Base-by-base conservation (phyloP, 2,329 filamentous ascomycete species). In the Tolypocladium tundrense region DNA sequence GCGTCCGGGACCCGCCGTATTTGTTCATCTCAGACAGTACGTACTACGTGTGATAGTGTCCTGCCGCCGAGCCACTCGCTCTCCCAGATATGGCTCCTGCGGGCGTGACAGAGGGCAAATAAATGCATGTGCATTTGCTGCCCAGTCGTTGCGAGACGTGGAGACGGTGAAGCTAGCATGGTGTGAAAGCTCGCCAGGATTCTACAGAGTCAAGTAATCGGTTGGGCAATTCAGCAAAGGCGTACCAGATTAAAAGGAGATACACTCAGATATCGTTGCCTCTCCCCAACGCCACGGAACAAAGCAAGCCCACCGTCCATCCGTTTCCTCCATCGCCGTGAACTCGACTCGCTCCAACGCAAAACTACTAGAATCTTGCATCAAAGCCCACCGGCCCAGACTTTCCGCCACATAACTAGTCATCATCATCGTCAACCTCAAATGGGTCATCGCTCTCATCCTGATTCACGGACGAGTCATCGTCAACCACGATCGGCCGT, bases 401-500 rank as follows among this genome's bases (percentile, higher is more conserved):
- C 27, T n/a, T 19, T 19, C 40, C n/a, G 10, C 19, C 19, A 53
- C 50, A 42, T 55, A 50, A 59, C 62, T 65, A 72, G 55, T 72
- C 69, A 21, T 72, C 70, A 53, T 72, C 69, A 48, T 78, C 75
- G 58, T 79, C 77, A 69, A 79, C 73, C 53, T 73, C 75, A 59
- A 79, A 80, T 21, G 72, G 70, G 58, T 79, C 77, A 50, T 79
- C 77, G 55, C 73, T 76, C 60, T 73, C 71, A 2, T 73, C 72
- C 37, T 62, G 55, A 54, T 66, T 59, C 39, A 65, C 27, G 2
- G 68, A 67, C 43, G 70, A 73, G 39, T 76, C 73, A 6, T 73
- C 70, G 35, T 77, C 72, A 60, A 75, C 61, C 43, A 75, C 60
- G 45, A 73, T 59, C 8, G 66, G 60, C 59, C 72, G 68, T 40